These are phyloP conservation scores for Cantharellus cinnabarinus DNA, from an alignment of 768 basidiomycete species.

Conservation along the genomic window DNA sequence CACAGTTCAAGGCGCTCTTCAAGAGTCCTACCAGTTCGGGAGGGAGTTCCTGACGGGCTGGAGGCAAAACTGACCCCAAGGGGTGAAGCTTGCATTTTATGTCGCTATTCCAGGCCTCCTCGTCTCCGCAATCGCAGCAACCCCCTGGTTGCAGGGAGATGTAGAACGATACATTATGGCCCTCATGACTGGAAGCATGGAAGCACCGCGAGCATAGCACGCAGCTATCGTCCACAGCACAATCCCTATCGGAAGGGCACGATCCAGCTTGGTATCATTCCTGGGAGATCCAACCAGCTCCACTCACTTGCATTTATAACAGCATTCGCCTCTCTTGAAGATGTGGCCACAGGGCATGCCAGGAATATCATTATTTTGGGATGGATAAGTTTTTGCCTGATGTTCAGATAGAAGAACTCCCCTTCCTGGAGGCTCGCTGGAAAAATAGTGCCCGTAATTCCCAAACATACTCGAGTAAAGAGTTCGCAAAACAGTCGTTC, in stretches of 20 bases:
- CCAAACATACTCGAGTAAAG: slow-evolving; percentile 75
- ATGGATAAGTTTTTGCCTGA: slow-evolving; percentile 25
- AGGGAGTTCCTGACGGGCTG: slow-evolving; percentile 29
- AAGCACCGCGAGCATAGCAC: slow-evolving; percentile 84
- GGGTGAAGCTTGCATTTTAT: slow-evolving; percentile 55
- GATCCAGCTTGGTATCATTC: neutral
- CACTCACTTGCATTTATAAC: slow-evolving; percentile 83
- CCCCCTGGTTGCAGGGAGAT: slow-evolving; percentile 81
- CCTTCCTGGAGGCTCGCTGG: slow-evolving; percentile 26
- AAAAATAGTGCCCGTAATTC: slow-evolving; percentile 24
- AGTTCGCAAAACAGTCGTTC: slow-evolving; percentile 63
- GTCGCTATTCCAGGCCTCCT: slow-evolving; percentile 60
- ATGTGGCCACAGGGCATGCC: slow-evolving; percentile 56
- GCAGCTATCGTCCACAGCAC: slow-evolving; percentile 73
- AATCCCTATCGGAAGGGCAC: slow-evolving; percentile 38
- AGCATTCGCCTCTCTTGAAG: slow-evolving; percentile 78
- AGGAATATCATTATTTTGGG: slow-evolving; percentile 37
- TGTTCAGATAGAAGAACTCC: slow-evolving; percentile 49
- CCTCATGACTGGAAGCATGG: slow-evolving; percentile 63
- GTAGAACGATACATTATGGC: slow-evolving; percentile 86
- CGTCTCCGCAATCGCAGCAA: slow-evolving; percentile 89
- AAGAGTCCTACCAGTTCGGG: slow-evolving; percentile 55
- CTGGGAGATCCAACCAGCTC: neutral
- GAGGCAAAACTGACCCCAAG: slow-evolving; percentile 13
- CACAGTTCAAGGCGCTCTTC: slow-evolving; percentile 50